Evolutionary conservation across 2,329 filamentous ascomycete genomes (phyloP).

Genomic region (Alternaria sp.): DNA sequence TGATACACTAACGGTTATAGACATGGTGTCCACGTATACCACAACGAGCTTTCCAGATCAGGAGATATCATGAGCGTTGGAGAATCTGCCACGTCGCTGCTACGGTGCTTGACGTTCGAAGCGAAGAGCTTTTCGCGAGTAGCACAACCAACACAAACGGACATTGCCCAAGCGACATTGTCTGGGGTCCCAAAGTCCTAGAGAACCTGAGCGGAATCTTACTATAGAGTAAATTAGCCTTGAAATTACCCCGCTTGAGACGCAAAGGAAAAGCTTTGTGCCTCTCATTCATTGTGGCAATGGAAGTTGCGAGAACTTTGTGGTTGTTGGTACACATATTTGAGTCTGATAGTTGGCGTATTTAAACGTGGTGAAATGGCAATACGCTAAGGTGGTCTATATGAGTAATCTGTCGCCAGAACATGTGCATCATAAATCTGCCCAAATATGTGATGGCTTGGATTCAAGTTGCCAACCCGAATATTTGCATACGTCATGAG

Average conservation of each 20-base stretch:
- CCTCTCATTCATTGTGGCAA: background rate
- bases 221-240: background rate
- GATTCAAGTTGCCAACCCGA: background rate
- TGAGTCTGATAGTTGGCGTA: background rate
- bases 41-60: background rate
- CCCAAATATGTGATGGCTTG: background rate
- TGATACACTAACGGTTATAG: background rate
- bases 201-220: background rate
- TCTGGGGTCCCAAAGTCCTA: background rate
- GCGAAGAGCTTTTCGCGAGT: background rate
- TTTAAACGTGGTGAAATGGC: background rate
- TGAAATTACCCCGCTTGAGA: background rate
- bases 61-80: background rate
- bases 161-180: background rate
- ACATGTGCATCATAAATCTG: background rate
- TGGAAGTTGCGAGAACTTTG: background rate
- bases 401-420: background rate
- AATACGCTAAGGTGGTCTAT: background rate
- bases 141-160: background rate
- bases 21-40: background rate
- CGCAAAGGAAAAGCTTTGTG: background rate
- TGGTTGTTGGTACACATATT: background rate
- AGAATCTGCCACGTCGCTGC: background rate
- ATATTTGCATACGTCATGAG: slow-evolving; percentile 28
- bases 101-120: background rate